These are phyloP conservation scores for Penicillium sp. DNA, from an alignment of 2,329 filamentous ascomycete species.

Conservation along the genomic window DNA sequence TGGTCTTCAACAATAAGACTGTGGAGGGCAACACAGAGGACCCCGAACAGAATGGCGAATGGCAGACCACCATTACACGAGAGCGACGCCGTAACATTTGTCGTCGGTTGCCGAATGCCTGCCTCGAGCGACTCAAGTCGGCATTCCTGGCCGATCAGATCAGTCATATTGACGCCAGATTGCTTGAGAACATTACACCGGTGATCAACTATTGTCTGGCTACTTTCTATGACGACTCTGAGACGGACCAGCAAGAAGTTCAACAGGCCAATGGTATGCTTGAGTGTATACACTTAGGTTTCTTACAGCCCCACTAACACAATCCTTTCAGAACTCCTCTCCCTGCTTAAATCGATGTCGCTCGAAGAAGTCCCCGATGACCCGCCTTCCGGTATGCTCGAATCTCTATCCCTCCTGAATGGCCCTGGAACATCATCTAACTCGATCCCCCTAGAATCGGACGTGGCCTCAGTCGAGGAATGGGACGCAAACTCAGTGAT, in stretches of 20 bases:
- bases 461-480: conserved; percentile 42
- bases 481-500: conserved; percentile 46
- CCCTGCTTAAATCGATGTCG: conserved; percentile 37
- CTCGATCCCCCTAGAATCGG: conserved; percentile 35
- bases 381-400: conserved; percentile 39
- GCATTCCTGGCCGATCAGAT: conserved; percentile 31
- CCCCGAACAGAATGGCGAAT: conserved; percentile 4
- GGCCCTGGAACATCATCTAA: conserved; percentile 3
- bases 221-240: conserved; percentile 39
- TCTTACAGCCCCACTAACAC: conserved; percentile 3
- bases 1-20: conserved; percentile 43
- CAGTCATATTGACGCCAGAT: conserved; percentile 35
- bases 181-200: conserved; percentile 38
- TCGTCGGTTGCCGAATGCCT: conserved; percentile 34
- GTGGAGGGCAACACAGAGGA: conserved; percentile 28
- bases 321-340: conserved; percentile 28
- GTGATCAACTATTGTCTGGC: conserved; percentile 42
- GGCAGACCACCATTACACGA: conserved; percentile 12
- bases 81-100: conserved; percentile 31
- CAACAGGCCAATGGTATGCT: conserved; percentile 38
- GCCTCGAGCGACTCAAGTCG: conserved; percentile 35
- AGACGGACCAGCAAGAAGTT: conserved; percentile 38
- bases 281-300: not conserved
- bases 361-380: conserved; percentile 42
- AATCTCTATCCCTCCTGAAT: conserved; percentile 11